Evolutionary conservation across 179 eudicot genomes (phyloP), one percentile per base, ranked within the genome.

Genomic region (Camellia oleifera): DNA sequence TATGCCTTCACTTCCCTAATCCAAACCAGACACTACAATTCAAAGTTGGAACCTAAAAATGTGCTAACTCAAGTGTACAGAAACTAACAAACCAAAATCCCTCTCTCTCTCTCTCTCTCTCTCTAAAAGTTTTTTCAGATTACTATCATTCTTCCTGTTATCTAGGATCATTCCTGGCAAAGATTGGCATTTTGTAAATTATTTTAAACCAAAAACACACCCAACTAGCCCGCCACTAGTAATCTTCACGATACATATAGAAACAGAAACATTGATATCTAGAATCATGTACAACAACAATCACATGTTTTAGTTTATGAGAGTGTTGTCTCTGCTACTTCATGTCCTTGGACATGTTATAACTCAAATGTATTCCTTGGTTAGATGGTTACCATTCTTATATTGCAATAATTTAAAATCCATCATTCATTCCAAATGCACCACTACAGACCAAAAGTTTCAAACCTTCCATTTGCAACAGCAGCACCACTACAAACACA

Each of bases 341-440:
- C 60, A 56, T 48, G 52, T 48, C 52, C 52, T 3, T 48, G 52
- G 52, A 7, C 6, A 48, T 48, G 7, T 4, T 48, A 48, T 48
- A 48, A 48, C 52, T 48, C 32, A 32, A 32, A 32, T 48, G 52
- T 48, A 7, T 48, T 48, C 52, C 7, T 48, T 48, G 52, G 60
- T 56, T 56, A 8, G 14, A 10, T 56, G 60, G 60, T 11, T 13
- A 56, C 14, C 60, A 56, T 3, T 56, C 14, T 10, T 56, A 56
- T 13, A 56, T 10, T 13, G 60, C 52, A 56, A 56, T 11, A 56
- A 56, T 56, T 56, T 10, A 3, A 56, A 56, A 56, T 56, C 12
- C 60, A 56, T 56, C 60, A 56, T 11, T 56, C 60, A 9, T 20
- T 52, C 75, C 75, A 72, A 18, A 52, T 20, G 75, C 75, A 52